phyloP scores from a whole-genome alignment of 495 filamentous ascomycete species.

The Parachaetomium inaequale region DNA sequence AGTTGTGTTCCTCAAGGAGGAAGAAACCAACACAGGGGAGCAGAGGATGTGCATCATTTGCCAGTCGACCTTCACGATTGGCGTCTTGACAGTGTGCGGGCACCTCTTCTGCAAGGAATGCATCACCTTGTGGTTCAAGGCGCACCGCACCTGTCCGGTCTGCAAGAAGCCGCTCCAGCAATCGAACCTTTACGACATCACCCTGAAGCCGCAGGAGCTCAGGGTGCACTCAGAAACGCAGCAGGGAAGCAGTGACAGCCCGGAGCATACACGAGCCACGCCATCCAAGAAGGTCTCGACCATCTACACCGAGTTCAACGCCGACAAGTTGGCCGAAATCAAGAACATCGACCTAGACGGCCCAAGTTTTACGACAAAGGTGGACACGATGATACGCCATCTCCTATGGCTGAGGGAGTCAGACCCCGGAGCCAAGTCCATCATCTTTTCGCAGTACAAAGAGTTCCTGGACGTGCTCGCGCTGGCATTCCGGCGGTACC shows the following conservation, averaged over 20 bases:
- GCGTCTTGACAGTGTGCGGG: conserved; percentile 84
- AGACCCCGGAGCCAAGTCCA: conserved; percentile 83
- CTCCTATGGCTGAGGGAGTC: conserved; percentile 77
- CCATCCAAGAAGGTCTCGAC: conserved; percentile 27
- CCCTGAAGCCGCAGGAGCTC: conserved; percentile 70
- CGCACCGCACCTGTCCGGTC: conserved; percentile 63
- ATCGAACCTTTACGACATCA: conserved; percentile 75
- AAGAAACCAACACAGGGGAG: conserved; percentile 55
- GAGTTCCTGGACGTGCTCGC: conserved; percentile 74
- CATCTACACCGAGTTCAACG: conserved; percentile 76
- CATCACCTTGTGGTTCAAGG: conserved; percentile 67
- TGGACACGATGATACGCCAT: conserved; percentile 78
- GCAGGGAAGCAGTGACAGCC: background rate
- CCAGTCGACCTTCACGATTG: conserved; percentile 64
- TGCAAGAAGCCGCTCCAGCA: conserved; percentile 65
- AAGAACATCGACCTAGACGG: conserved; percentile 71
- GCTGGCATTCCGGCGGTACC: conserved; percentile 60
- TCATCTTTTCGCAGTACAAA: conserved; percentile 81
- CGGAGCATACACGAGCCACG: background rate
- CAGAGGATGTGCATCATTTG: conserved; percentile 77
- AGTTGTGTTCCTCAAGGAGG: conserved; percentile 48
- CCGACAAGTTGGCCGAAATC: conserved; percentile 70
- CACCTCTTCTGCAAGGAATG: conserved; percentile 90
- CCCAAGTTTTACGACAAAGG: conserved; percentile 78
- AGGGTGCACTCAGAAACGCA: conserved; percentile 61